phyloP scores from a whole-genome alignment of 176 grass and related monocot genomes.

The Phoenix roebelenii region DNA sequence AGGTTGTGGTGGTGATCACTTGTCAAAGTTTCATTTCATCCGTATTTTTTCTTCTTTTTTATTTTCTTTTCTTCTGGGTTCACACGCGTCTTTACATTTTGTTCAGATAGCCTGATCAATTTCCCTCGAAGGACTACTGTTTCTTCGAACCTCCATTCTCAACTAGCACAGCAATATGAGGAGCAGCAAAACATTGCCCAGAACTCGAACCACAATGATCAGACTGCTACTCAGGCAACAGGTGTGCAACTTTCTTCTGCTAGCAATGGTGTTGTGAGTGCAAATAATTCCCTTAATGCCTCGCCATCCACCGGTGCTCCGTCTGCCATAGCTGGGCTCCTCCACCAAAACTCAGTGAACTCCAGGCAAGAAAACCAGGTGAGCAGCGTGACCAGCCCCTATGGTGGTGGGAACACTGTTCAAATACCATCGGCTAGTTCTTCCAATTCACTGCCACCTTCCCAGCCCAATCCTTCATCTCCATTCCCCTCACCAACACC shows the following conservation, averaged over 20 bases:
- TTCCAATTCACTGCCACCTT: constrained; percentile 14
- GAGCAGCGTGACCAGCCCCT: background rate
- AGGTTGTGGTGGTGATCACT: no score
- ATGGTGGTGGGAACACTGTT: constrained; percentile 10
- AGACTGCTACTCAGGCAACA: constrained; percentile 1
- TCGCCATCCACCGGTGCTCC: constrained; percentile 3
- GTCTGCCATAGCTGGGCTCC: constrained; percentile 8
- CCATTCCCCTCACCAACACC: constrained; percentile 5
- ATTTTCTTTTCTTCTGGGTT: background rate
- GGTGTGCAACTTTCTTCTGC: constrained; percentile 14
- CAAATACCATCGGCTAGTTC: constrained; percentile 23
- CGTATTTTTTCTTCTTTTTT: background rate
- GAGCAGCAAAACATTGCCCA: constrained; percentile 12
- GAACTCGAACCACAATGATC: constrained; percentile 2
- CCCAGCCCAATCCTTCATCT: constrained; percentile 16
- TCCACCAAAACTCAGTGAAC: constrained; percentile 18
- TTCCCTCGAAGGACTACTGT: constrained; percentile 10
- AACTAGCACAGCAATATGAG: constrained; percentile 10
- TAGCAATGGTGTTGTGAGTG: constrained; percentile 3
- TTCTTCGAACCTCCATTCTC: constrained; percentile 6
- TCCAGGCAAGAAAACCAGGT: constrained; percentile 7
- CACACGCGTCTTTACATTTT: no score
- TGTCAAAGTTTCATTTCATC: background rate
- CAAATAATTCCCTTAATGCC: constrained; percentile 14
- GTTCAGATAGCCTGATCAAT: constrained; percentile 35